Conservation (phyloP, 2,329 filamentous ascomycete species). For the Pestalotiopsis sp. region DNA sequence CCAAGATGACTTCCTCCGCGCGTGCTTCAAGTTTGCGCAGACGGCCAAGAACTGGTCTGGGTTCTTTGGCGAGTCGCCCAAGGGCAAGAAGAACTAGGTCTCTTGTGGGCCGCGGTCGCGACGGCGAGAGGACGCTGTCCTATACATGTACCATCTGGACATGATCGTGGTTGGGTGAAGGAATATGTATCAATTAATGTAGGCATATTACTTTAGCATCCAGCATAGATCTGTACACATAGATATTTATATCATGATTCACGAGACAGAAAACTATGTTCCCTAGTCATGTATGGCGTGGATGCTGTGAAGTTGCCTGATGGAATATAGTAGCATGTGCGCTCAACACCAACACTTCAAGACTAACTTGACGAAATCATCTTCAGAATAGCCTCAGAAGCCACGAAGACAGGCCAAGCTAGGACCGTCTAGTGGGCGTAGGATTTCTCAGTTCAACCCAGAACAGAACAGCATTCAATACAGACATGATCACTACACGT, state of each 20-base stretch:
- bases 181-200: neutral
- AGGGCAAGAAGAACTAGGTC: neutral
- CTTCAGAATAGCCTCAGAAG: too few relatives aligned
- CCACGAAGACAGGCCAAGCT: too few relatives aligned
- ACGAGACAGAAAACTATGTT: neutral
- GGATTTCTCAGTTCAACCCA: too few relatives aligned
- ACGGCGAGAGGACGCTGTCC: neutral
- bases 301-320: too few relatives aligned
- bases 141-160: neutral
- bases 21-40: constrained; percentile 10
- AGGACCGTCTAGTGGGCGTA: too few relatives aligned
- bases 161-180: neutral
- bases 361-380: too few relatives aligned
- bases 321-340: too few relatives aligned
- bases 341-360: too few relatives aligned
- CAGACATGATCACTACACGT: neutral
- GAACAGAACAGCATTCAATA: too few relatives aligned
- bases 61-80: neutral
- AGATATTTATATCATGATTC: neutral
- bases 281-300: too few relatives aligned
- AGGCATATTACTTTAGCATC: neutral
- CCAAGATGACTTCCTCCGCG: constrained; percentile 6
- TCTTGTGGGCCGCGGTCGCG: too few relatives aligned
- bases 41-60: constrained; percentile 5
- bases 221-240: neutral